Conservation (phyloP, 129 eudicot genomes). For the Flaveria brownii region DNA sequence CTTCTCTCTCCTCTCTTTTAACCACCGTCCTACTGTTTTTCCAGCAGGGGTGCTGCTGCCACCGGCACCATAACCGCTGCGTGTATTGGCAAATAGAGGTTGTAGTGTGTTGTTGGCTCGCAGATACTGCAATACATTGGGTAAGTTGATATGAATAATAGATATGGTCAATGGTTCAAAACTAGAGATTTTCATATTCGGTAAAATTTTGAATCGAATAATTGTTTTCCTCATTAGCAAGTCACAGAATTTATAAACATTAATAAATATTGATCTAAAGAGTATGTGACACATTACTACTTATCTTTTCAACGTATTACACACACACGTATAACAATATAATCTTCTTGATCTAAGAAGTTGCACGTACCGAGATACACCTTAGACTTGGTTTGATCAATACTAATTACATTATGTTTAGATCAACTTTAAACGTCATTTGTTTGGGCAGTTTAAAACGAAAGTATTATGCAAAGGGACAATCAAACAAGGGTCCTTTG, state of each 20-base stretch:
- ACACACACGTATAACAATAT: too few relatives aligned
- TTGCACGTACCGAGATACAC: too few relatives aligned
- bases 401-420: too few relatives aligned
- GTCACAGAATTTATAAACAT: neutral
- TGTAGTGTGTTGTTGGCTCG: conserved; percentile 85
- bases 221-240: neutral
- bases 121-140: conserved; percentile 57
- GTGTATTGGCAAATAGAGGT: conserved; percentile 69
- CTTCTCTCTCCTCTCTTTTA: conserved; percentile 88
- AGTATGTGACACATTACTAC: too few relatives aligned
- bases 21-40: conserved; percentile 93
- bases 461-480: too few relatives aligned
- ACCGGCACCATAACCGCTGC: conserved; percentile 53
- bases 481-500: too few relatives aligned
- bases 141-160: neutral
- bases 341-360: too few relatives aligned
- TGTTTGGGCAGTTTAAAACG: too few relatives aligned
- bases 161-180: neutral
- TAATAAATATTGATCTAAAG: too few relatives aligned
- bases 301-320: too few relatives aligned
- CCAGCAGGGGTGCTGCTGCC: conserved; percentile 75
- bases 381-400: too few relatives aligned
- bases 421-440: too few relatives aligned
- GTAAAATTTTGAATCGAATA: neutral
- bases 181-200: neutral